phyloP scores from a whole-genome alignment of 305 asterid genomes.

The Fraxinus velutina region DNA sequence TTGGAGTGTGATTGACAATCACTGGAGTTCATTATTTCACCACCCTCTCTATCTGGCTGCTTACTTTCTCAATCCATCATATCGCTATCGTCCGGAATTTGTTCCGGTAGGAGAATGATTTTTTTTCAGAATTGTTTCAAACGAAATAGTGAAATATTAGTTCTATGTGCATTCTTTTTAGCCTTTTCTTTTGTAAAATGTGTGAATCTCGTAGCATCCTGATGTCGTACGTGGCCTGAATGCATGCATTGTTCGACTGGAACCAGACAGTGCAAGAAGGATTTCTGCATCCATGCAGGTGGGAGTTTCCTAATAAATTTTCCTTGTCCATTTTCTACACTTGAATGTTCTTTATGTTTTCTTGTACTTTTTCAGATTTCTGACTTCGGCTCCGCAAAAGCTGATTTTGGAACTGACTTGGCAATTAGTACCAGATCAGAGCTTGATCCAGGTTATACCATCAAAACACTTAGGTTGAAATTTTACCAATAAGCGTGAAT shows the following conservation, averaged over 20 bases:
- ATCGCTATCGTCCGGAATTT: slow-evolving; percentile 82
- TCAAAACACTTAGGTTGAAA: slow-evolving; percentile 20
- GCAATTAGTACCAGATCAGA: slow-evolving; percentile 83
- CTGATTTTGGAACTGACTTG: slow-evolving; percentile 95
- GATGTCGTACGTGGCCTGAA: slow-evolving; percentile 87
- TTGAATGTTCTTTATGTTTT: slow-evolving; percentile 6
- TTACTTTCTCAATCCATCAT: slow-evolving; percentile 78
- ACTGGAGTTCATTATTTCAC: slow-evolving; percentile 68
- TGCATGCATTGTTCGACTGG: slow-evolving; percentile 80
- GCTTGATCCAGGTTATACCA: slow-evolving; percentile 79
- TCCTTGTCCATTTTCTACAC: slow-evolving; percentile 3
- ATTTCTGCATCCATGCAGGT: slow-evolving; percentile 96
- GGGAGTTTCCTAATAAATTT: slow-evolving; percentile 26
- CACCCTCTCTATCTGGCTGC: slow-evolving; percentile 89
- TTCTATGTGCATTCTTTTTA: slow-evolving; percentile 33
- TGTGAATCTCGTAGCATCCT: slow-evolving; percentile 62
- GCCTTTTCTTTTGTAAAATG: not conserved
- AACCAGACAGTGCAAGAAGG: slow-evolving; percentile 69
- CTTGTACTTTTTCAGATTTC: slow-evolving; percentile 54
- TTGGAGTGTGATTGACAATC: slow-evolving; percentile 71
- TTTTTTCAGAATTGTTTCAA: slow-evolving; percentile 19
- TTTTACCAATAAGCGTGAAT: slow-evolving; percentile 19
- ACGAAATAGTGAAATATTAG: slow-evolving; percentile 7
- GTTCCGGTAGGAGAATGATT: slow-evolving; percentile 58
- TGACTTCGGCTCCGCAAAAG: slow-evolving; percentile 81